A percentile compares a stretch with the other conserved stretches of the same genome.
These are phyloP conservation scores for Pseudogymnoascus sp. DNA, from an alignment of 2,329 filamentous ascomycete genomes.

Conservation along the genomic window DNA sequence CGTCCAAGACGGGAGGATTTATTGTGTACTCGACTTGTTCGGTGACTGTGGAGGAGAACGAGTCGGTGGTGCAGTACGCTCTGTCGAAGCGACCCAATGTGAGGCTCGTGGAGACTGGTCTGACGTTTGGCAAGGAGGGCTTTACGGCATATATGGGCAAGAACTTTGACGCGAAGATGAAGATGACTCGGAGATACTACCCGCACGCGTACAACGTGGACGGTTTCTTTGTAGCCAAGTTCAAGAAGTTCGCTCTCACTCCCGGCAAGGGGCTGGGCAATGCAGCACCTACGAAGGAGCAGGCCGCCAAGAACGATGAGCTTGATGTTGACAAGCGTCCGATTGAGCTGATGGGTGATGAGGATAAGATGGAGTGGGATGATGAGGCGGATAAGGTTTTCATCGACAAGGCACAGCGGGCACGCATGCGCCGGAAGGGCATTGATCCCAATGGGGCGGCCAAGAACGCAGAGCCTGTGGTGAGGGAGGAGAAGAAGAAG, in stretches of 20 bases:
- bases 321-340: slow-evolving; percentile 60
- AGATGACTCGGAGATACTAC: slow-evolving; percentile 77
- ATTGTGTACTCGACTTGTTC: slow-evolving; percentile 96
- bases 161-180: slow-evolving; percentile 78
- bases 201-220: slow-evolving; percentile 92
- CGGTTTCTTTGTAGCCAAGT: slow-evolving; percentile 96
- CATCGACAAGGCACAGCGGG: slow-evolving; percentile 65
- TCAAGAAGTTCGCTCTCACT: slow-evolving; percentile 82
- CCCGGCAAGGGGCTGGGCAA: slow-evolving; percentile 37
- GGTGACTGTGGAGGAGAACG: slow-evolving; percentile 89
- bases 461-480: slow-evolving; percentile 8
- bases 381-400: slow-evolving; percentile 63
- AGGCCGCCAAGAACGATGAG: slow-evolving; percentile 34
- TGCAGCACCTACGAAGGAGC: slow-evolving; percentile 22
- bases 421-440: slow-evolving; percentile 64
- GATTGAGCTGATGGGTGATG: slow-evolving; percentile 39
- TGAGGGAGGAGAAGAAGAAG: slow-evolving; percentile 18
- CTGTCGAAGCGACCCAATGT: slow-evolving; percentile 88
- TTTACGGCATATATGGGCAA: slow-evolving; percentile 90
- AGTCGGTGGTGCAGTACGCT: slow-evolving; percentile 88
- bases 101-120: slow-evolving; percentile 80
- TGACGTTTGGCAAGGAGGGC: slow-evolving; percentile 84
- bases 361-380: slow-evolving; percentile 64
- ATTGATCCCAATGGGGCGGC: slow-evolving; percentile 46
- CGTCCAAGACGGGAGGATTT: slow-evolving; percentile 86